These are phyloP conservation scores for Colletotrichum paranaense DNA, from an alignment of 2,329 filamentous ascomycete species.

Conservation along the genomic window DNA sequence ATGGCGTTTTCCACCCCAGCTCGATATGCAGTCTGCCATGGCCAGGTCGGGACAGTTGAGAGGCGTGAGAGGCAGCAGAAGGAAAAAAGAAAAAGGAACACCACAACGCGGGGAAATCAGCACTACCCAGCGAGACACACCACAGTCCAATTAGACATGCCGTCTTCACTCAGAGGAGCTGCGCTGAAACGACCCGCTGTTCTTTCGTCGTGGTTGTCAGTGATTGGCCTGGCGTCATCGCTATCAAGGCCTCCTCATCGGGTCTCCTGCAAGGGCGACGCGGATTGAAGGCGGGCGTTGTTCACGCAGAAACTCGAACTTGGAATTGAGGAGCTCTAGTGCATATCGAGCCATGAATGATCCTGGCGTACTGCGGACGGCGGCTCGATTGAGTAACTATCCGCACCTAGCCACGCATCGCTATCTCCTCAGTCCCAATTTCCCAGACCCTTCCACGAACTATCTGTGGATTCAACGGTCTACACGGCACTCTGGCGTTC, in stretches of 20 bases:
- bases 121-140: background rate
- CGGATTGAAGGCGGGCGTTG: background rate
- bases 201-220: conserved; percentile 27
- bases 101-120: conserved; percentile 13
- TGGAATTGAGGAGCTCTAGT: background rate
- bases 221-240: conserved; percentile 19
- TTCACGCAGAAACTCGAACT: background rate
- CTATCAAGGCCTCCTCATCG: conserved; percentile 18
- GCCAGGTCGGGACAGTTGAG: background rate
- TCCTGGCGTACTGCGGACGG: conserved; percentile 4
- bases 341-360: conserved; percentile 8
- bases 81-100: background rate
- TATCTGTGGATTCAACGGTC: background rate
- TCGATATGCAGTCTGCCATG: background rate
- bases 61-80: background rate
- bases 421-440: background rate
- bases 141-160: conserved; percentile 31
- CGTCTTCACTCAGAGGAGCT: conserved; percentile 8
- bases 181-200: conserved; percentile 29
- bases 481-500: conserved; percentile 2
- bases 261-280: conserved; percentile 26
- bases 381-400: conserved; percentile 14
- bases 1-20: background rate
- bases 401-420: background rate
- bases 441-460: background rate